Conservation (phyloP, 2,329 filamentous ascomycete species). For the Westerdykella aurantiaca region DNA sequence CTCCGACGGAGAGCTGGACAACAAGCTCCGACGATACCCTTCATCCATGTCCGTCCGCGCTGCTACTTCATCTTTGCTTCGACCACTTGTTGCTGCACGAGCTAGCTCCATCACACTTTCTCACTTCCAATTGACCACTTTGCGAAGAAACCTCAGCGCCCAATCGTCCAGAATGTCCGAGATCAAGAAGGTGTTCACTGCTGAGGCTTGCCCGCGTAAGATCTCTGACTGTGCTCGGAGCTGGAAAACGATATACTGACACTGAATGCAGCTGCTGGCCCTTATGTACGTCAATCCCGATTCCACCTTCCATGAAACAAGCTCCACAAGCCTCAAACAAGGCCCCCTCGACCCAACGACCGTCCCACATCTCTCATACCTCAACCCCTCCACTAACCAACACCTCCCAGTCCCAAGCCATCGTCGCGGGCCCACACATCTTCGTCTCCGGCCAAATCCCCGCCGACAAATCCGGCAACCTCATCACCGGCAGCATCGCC, state of each 20-base stretch:
- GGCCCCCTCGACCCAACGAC: slow-evolving; percentile 1
- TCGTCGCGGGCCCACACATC: slow-evolving; percentile 62
- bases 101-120: background rate
- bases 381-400: background rate
- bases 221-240: slow-evolving; percentile 3
- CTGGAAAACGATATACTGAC: slow-evolving; percentile 8
- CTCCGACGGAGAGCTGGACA: background rate
- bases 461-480: slow-evolving; percentile 54
- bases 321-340: background rate
- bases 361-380: background rate
- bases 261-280: slow-evolving; percentile 33
- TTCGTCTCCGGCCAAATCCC: slow-evolving; percentile 76
- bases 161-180: slow-evolving; percentile 35
- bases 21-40: background rate
- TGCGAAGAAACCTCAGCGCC: background rate
- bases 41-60: background rate
- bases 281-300: slow-evolving; percentile 36
- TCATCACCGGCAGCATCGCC: slow-evolving; percentile 59
- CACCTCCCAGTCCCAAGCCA: slow-evolving; percentile 48
- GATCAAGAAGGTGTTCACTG: slow-evolving; percentile 41
- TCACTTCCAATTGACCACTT: too few species aligned
- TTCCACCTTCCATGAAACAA: background rate
- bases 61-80: background rate
- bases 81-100: background rate
- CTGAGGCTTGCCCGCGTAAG: slow-evolving; percentile 41